These are phyloP conservation scores for Microglena sp. DNA, from an alignment of 139 green algal genomes.

Conservation along the genomic window DNA sequence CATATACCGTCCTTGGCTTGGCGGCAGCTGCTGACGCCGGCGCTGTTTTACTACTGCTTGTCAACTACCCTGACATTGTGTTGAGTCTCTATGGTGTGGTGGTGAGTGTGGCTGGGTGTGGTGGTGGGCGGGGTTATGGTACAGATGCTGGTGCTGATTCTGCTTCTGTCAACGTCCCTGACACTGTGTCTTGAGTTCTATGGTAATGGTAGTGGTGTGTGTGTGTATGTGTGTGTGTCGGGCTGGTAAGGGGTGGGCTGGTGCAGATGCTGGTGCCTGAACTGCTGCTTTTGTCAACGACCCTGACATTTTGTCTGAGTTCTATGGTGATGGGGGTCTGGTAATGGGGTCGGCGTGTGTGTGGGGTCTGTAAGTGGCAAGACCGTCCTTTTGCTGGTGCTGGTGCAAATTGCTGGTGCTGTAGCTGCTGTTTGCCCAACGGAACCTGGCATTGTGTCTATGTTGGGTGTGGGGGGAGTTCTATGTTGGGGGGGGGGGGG, in stretches of 20 bases:
- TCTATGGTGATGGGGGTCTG: conserved; percentile 34
- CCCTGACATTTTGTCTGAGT: conserved; percentile 67
- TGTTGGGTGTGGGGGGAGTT: conserved; percentile 46
- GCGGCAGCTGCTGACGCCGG: not conserved
- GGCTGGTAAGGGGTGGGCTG: too few relatives aligned
- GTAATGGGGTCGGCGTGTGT: too few relatives aligned
- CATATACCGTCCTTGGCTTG: not conserved
- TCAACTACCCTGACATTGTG: not conserved
- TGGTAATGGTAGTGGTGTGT: too few relatives aligned
- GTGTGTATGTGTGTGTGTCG: too few relatives aligned
- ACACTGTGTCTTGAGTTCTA: too few relatives aligned
- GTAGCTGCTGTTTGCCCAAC: conserved; percentile 24
- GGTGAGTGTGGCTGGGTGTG: too few relatives aligned
- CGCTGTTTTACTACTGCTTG: not conserved
- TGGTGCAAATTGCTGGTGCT: not conserved
- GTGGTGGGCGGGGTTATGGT: not conserved
- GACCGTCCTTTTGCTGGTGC: too few relatives aligned
- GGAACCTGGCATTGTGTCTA: conserved; percentile 66
- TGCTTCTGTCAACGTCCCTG: not conserved
- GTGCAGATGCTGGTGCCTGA: not conserved
- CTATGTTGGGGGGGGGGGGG: not conserved
- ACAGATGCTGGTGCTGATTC: not conserved
- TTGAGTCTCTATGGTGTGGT: too few relatives aligned
- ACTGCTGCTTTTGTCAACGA: conserved; percentile 39
- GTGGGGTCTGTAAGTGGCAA: too few relatives aligned